Conservation (phyloP, 2,329 filamentous ascomycete species). For the Penicillium sp. region DNA sequence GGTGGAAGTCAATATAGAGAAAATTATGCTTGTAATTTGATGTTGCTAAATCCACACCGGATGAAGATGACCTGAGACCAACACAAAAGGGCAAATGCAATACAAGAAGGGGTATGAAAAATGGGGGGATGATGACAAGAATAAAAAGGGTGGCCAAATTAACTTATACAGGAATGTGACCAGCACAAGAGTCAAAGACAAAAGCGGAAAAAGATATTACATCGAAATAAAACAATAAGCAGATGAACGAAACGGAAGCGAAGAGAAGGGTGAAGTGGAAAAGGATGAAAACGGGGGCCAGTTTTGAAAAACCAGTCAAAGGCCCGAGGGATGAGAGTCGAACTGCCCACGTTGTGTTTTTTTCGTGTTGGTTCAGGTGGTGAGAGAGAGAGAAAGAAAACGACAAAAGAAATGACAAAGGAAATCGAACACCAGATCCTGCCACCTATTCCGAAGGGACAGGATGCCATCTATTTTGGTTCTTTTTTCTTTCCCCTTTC, state of each 20-base stretch:
- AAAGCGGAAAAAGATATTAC: slow-evolving; percentile 31
- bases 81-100: slow-evolving; percentile 28
- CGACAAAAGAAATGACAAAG: slow-evolving; percentile 52
- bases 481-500: slow-evolving; percentile 15
- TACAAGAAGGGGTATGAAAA: slow-evolving; percentile 38
- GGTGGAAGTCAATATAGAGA: not conserved
- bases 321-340: slow-evolving; percentile 7
- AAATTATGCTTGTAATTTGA: slow-evolving; percentile 21
- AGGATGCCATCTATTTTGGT: slow-evolving; percentile 19
- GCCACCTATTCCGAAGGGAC: slow-evolving; percentile 3
- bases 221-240: slow-evolving; percentile 28
- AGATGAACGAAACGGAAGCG: slow-evolving; percentile 23
- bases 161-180: slow-evolving; percentile 43
- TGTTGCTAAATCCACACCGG: slow-evolving; percentile 18
- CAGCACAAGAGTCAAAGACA: slow-evolving; percentile 38
- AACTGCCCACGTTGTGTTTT: slow-evolving; percentile 13
- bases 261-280: slow-evolving; percentile 9
- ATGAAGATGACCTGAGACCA: slow-evolving; percentile 22
- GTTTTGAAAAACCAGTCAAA: slow-evolving; percentile 49
- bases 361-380: slow-evolving; percentile 17
- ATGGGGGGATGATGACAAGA: slow-evolving; percentile 15
- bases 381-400: slow-evolving; percentile 22
- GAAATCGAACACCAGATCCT: slow-evolving; percentile 39
- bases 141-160: slow-evolving; percentile 25
- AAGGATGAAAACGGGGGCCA: slow-evolving; percentile 32